Evolutionary conservation across 1,139 yeast species (phyloP), one percentile per base, ranked within the genome.

Genomic region (Candida tropicalis): DNA sequence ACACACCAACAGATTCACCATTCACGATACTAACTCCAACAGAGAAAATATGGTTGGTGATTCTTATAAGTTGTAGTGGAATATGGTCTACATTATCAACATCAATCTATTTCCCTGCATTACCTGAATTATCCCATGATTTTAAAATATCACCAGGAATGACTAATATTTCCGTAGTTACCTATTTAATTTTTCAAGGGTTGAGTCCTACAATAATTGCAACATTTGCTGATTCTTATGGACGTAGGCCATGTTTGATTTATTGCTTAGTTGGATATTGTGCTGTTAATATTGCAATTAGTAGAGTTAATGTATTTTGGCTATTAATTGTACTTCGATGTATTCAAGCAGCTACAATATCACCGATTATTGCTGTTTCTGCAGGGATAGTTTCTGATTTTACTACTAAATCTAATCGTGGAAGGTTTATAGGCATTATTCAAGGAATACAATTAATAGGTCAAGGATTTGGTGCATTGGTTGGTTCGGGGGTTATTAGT

Each of bases 51-150:
- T 22, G 48, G 12, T 51, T 65, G 36, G 60, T 57, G 10, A 34
- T 52, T 1, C 47, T 63, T 13, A 44, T 63, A 12, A 54, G 66
- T 29, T 35, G 52, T 16, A 42, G 54, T 18, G 82, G 84, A 0
- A 57, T 81, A 26, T 79, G 83, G 65, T 84, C 93, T 0, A 69
- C 88, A 0, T 62, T 84, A n/a, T 79, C 87, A 2, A 75, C 81
- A 45, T 82, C 93, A 0, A 84, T 87, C 17, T 87, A 84, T 56
- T 82, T 83, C 58, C 95, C 95, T 0, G 89, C 87, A 0, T 62
- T 87, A 18, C 77, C 82, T 0, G 70, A 70, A 8, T 62, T 87
- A 5, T 74, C 79, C 23, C 50, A 59, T 0, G 63, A 77, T 23
- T 85, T 87, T 54, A 45, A 73, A 34, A 76, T 82, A 4, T 59